Conservation (phyloP, 164 flowering plant genomes). For the Platanus orientalis region DNA sequence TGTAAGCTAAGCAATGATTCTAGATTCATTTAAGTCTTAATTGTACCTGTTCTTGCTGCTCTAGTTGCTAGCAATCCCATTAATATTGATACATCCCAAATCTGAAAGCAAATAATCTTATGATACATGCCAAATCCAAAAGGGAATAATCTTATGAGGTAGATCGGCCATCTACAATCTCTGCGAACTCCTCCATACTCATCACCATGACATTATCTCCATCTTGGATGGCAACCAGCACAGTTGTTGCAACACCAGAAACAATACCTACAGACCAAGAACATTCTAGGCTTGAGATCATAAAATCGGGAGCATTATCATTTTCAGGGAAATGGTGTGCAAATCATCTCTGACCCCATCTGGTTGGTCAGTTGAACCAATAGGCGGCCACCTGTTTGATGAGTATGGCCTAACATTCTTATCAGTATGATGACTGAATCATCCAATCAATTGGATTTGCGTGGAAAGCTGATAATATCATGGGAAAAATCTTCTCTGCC, state of each 20-base stretch:
- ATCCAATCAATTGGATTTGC: background rate
- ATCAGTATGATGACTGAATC: background rate
- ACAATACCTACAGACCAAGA: slow-evolving; percentile 17
- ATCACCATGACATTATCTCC: slow-evolving; percentile 18
- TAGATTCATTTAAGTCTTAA: too few species aligned
- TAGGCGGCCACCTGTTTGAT: too few species aligned
- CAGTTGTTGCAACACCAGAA: slow-evolving; percentile 20
- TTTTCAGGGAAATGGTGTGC: background rate
- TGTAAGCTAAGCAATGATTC: too few species aligned
- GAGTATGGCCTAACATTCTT: too few species aligned
- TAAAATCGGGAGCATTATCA: background rate
- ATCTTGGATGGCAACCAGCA: slow-evolving; percentile 21
- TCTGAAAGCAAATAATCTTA: too few species aligned
- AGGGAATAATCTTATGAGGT: background rate
- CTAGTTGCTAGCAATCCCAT: too few species aligned
- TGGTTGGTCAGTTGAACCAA: too few species aligned
- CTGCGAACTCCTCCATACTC: slow-evolving; percentile 20
- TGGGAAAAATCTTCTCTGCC: too few species aligned
- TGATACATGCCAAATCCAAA: too few species aligned
- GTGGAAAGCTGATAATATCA: background rate
- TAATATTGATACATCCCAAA: too few species aligned
- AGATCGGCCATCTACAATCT: slow-evolving; percentile 8
- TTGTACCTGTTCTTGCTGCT: too few species aligned
- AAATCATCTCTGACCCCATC: background rate
- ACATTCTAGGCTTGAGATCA: background rate